These are phyloP conservation scores for Mariannaea elegans DNA, from an alignment of 2,329 filamentous ascomycete genomes.

Conservation along the genomic window DNA sequence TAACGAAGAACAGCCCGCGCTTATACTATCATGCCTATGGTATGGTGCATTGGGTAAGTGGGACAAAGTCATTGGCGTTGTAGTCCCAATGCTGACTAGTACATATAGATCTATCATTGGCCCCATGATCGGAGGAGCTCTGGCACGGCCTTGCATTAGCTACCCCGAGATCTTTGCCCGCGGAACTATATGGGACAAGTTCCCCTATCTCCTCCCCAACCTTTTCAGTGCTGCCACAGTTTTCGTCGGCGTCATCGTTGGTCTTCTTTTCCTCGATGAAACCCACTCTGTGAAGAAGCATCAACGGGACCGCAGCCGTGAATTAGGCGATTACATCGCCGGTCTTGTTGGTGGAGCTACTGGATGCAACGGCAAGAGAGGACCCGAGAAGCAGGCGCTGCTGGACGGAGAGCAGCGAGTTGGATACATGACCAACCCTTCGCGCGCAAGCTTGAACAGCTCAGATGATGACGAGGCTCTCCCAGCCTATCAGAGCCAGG, in stretches of 20 bases:
- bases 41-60: conserved; percentile 90
- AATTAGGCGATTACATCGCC: conserved; percentile 77
- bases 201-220: conserved; percentile 91
- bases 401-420: conserved; percentile 69
- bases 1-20: conserved; percentile 72
- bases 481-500: conserved; percentile 73
- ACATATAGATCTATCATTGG: conserved; percentile 82
- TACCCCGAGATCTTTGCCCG: conserved; percentile 78
- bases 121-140: conserved; percentile 87
- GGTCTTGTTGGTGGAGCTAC: conserved; percentile 48
- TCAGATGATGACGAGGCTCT: conserved; percentile 62
- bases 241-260: conserved; percentile 77
- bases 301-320: conserved; percentile 77
- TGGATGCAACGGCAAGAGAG: conserved; percentile 48
- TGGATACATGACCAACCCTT: conserved; percentile 59
- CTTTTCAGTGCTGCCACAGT: conserved; percentile 87
- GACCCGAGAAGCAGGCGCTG: conserved; percentile 69
- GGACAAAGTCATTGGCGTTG: not conserved
- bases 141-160: conserved; percentile 85
- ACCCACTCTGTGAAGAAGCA: conserved; percentile 86
- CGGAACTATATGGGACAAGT: conserved; percentile 83
- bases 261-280: conserved; percentile 90
- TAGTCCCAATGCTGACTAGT: conserved; percentile 37
- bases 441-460: conserved; percentile 18
- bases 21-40: conserved; percentile 97